These are phyloP conservation scores for Cyberlindnera saturnus DNA, from an alignment of 805 yeast species.

Conservation along the genomic window DNA sequence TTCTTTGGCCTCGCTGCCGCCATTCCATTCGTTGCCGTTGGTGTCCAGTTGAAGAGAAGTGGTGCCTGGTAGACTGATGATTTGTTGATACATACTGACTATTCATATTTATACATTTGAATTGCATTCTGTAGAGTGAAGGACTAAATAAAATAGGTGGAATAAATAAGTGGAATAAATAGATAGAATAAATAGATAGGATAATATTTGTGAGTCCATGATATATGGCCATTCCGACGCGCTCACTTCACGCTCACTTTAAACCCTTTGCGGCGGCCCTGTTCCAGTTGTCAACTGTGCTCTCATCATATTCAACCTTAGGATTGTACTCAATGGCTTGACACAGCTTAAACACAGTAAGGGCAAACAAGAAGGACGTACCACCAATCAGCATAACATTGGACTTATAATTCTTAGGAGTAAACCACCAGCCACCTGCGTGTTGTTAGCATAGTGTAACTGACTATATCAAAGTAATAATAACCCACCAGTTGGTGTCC, in stretches of 20 bases:
- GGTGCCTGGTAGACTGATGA: conserved; percentile 41
- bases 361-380: conserved; percentile 10
- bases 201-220: neutral
- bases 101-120: neutral
- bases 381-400: conserved; percentile 14
- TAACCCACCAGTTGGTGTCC: conserved; percentile 24
- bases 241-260: neutral
- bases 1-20: conserved; percentile 66
- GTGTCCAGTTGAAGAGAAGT: conserved; percentile 82
- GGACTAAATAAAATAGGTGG: neutral
- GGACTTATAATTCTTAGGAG: conserved; percentile 20
- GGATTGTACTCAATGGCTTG: conserved; percentile 14
- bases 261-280: conserved; percentile 18
- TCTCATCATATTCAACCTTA: conserved; percentile 14
- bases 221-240: too few species aligned
- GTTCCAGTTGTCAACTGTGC: conserved; percentile 19
- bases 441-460: conserved; percentile 9
- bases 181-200: conserved; percentile 3
- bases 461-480: neutral
- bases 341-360: conserved; percentile 14
- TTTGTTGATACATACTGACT: neutral
- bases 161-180: neutral
- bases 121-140: neutral
- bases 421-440: conserved; percentile 24
- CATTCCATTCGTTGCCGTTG: conserved; percentile 73